Percentiles rank a stretch among this genome's conserved stretches.
These are phyloP conservation scores for Bipolaris victoriae DNA, from an alignment of 2,329 filamentous ascomycete genomes.

Conservation along the genomic window DNA sequence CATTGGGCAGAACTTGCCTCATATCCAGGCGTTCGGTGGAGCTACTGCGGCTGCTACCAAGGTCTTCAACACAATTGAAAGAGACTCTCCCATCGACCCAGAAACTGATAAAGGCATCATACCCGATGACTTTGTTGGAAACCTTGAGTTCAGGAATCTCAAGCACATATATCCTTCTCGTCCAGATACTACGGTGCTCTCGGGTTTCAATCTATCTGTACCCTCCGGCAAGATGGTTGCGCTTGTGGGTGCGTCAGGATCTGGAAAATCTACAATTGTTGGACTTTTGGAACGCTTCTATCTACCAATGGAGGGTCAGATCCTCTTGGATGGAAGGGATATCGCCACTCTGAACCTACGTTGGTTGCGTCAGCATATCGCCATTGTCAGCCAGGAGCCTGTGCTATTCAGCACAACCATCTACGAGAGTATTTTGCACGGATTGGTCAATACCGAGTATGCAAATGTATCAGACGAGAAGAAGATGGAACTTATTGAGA, in stretches of 20 bases:
- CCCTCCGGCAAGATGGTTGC: slow-evolving; percentile 92
- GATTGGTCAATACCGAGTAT: slow-evolving; percentile 81
- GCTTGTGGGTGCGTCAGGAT: slow-evolving; percentile 90
- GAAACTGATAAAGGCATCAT: slow-evolving; percentile 72
- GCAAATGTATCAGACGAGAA: slow-evolving; percentile 71
- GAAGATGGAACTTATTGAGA: slow-evolving; percentile 72
- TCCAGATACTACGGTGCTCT: slow-evolving; percentile 87
- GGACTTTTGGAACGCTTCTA: slow-evolving; percentile 95
- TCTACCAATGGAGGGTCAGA: slow-evolving; percentile 78
- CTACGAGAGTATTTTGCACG: slow-evolving; percentile 86
- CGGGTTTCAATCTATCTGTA: slow-evolving; percentile 78
- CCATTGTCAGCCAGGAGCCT: slow-evolving; percentile 91
- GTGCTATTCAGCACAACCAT: slow-evolving; percentile 90
- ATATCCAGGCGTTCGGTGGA: slow-evolving; percentile 84
- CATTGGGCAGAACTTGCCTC: slow-evolving; percentile 73
- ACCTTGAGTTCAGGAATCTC: slow-evolving; percentile 79
- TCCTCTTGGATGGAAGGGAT: slow-evolving; percentile 83
- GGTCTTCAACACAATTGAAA: slow-evolving; percentile 93
- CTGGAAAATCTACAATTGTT: slow-evolving; percentile 93
- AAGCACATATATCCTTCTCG: slow-evolving; percentile 95
- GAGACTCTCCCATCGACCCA: slow-evolving; percentile 82
- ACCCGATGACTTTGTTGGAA: slow-evolving; percentile 74
- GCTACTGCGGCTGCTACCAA: slow-evolving; percentile 84
- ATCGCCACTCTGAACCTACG: slow-evolving; percentile 81
- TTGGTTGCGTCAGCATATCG: slow-evolving; percentile 91